Conservation (phyloP, 441 rosid genomes). For the Cnidoscolus chayamansa region DNA sequence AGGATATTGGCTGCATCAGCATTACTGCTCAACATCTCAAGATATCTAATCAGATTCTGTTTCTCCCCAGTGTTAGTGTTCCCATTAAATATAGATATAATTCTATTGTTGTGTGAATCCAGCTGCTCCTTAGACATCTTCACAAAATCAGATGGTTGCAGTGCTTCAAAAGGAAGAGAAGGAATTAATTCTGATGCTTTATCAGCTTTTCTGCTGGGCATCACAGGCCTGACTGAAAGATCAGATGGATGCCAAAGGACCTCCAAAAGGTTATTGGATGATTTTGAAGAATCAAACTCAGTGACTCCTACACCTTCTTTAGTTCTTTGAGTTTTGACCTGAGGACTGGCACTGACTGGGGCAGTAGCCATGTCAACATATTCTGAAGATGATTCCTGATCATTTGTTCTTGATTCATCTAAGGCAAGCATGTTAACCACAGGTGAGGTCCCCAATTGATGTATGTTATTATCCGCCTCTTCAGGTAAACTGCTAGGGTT, state of each 20-base stretch:
- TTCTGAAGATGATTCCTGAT: constrained; percentile 56
- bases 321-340: constrained; percentile 50
- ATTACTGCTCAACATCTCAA: constrained; percentile 80
- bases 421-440: constrained; percentile 37
- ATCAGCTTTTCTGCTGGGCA: constrained; percentile 92
- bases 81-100: constrained; percentile 60
- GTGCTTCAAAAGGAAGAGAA: constrained; percentile 73
- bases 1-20: constrained; percentile 82
- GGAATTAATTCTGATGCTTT: constrained; percentile 56
- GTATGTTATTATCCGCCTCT: constrained; percentile 39
- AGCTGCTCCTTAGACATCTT: constrained; percentile 78
- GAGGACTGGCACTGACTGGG: constrained; percentile 63
- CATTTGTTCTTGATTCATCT: constrained; percentile 46
- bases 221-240: constrained; percentile 91
- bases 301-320: constrained; percentile 47
- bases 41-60: constrained; percentile 82
- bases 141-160: constrained; percentile 66
- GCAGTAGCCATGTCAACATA: constrained; percentile 52
- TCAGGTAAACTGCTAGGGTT: constrained; percentile 40
- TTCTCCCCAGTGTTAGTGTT: constrained; percentile 73
- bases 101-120: constrained; percentile 55
- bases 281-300: constrained; percentile 55
- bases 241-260: constrained; percentile 93
- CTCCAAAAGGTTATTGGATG: constrained; percentile 54
- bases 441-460: constrained; percentile 38